Base-by-base conservation (phyloP, 2,329 filamentous ascomycete species). In the Alternaria sp. region DNA sequence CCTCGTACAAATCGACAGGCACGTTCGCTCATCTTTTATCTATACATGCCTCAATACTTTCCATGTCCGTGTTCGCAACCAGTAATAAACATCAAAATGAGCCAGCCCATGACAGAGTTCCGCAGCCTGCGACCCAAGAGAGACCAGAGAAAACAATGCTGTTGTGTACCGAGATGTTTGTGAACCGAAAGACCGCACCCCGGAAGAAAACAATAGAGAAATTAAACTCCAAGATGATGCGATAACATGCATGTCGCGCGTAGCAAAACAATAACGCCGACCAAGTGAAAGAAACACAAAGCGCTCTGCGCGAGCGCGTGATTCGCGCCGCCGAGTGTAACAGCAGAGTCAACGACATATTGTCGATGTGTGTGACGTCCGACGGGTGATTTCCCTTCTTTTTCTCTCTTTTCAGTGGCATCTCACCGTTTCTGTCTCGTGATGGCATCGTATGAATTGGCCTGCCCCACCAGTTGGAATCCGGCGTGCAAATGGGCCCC, bases 141-240 rank as follows among this genome's bases (percentile, higher is more conserved):
- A 42, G 11, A 54, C 22, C 26, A 30, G 36, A 46, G 42, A 54
- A 57, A 26, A 41, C 44, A 54, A 59, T 59, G 64, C 61, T 68
- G 60, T 63, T 47, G 28, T 11, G 30, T 60, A 60, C 57, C 53
- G 42, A 57, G 22, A 60, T 57, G 41, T 60, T 46, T 61, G 24
- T 46, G 43, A 63, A 24, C 16, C 34, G 44, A 58, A 44, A 43
- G 36, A 38, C 46, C 46, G 46, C 46, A 44, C 52, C 44, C 22
- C 18, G 30, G 44, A 60, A 30, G 38, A 28, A 55, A 48, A 16
- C 11, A 39, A 30, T 26, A 61, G 44, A 39, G 46, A 59, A 49
- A 24, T 16, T 24, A 51, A 67, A 68, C 66, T 62, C 66, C 66
- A 63, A 38, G 47, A 38, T 57, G 59, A 68, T 68, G 66, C 66